Evolutionary conservation across 495 filamentous ascomycete species (phyloP), one percentile per base, ranked within the genome.

Genomic region (Arthonia radiata): DNA sequence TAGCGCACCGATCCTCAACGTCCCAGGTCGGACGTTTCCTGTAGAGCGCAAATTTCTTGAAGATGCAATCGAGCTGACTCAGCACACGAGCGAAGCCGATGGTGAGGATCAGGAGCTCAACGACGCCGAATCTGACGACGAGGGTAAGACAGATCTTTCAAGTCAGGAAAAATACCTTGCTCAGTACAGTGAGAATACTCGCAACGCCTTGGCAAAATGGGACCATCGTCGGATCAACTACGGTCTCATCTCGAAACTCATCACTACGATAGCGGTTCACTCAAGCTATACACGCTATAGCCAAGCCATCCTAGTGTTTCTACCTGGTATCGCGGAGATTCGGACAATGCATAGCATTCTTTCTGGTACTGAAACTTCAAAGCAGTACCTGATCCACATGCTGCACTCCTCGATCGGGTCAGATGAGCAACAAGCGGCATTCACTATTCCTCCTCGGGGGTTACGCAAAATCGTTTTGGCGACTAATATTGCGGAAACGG

Each of bases 401-500:
- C 58, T 93, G 19, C 86, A 97, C 46, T 93, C 83, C 2, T 79
- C 73, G 2, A 89, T 97, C 40, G 72, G 83, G n/a, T 90, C 70
- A 29, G 86, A 93, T 38, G 82, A 93, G 14, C 86, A 93, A 49
- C 82, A 93, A 46, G 65, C 67, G 24, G 86, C 82, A 2, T 93
- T 97, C 41, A 52, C 71, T 1, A 52, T 91, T 2, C 83, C 86
- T 5, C 81, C 79, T 1, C 56, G 57, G 10, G 83, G 78, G 4
- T 57, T 64, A 22, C 59, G 80, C 30, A 94, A 93, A 50, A 86
- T 93, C 32, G 81, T 93, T 3, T 61, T 92, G 24, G 78, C 83
- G 4, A 97, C 83, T 5, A 94, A 94, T 40, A 93, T 94, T 40
- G 83, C 83, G 13, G 83, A 94, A 41, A 94, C 83, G 1, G n/a